Conservation (phyloP, 768 basidiomycete species). For the Trametes coccinea region DNA sequence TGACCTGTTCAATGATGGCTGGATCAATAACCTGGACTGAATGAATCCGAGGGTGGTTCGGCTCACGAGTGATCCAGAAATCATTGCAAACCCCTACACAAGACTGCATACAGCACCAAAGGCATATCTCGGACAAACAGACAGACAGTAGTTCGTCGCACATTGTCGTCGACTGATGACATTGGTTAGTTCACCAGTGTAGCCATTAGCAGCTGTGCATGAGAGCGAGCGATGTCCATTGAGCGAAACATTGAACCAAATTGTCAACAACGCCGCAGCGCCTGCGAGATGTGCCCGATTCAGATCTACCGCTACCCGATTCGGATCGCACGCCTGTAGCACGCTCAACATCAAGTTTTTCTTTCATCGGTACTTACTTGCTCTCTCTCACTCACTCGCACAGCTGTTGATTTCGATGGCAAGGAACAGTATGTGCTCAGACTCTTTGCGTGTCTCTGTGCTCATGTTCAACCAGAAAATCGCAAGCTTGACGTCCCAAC, state of each 20-base stretch:
- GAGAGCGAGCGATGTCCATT: neutral
- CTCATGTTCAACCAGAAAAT: slow-evolving; percentile 33
- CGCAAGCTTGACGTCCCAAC: slow-evolving; percentile 42
- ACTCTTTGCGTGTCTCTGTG: neutral
- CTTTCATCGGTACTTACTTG: neutral
- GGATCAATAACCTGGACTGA: no score
- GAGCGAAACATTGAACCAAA: neutral
- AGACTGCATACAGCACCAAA: neutral
- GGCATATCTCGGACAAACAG: neutral
- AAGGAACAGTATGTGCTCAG: slow-evolving; percentile 41
- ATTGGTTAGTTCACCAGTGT: neutral
- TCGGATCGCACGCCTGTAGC: no score
- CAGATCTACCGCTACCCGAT: no score
- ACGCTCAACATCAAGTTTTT: neutral
- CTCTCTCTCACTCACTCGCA: neutral
- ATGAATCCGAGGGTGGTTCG: neutral
- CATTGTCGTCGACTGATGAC: neutral
- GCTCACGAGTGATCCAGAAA: slow-evolving; percentile 17
- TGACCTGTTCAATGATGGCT: neutral
- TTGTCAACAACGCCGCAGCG: no score
- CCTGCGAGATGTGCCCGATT: neutral
- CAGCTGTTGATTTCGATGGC: slow-evolving; percentile 36
- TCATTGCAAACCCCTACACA: slow-evolving; percentile 13
- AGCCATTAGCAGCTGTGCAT: neutral
- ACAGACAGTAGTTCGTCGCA: neutral